Evolutionary conservation across 768 basidiomycete species (phyloP), one percentile per base, ranked within the genome.

Genomic region (Pleurotus cornucopiae): DNA sequence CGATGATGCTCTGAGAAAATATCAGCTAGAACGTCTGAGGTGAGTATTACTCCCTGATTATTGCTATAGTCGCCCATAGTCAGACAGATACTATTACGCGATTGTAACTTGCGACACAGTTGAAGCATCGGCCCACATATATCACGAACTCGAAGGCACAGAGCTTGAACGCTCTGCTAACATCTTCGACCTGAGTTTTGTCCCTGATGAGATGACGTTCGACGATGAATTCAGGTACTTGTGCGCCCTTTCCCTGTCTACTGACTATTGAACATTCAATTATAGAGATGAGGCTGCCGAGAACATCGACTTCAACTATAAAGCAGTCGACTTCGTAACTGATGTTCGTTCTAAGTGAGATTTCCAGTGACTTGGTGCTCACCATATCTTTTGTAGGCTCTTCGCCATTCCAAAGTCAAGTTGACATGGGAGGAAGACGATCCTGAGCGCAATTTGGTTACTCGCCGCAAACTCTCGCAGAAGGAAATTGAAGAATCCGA

Each of bases 371-470:
- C 43, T 23, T 34, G 47, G 21, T 57, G 12, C 37, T 38, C 34
- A 38, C 6, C 25, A 2, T 21, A 20, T 26, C 20, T 4, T 6
- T 25, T 25, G 5, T 60, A 98, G 94, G 96, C 96, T 7, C 82
- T 99, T 4, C 89, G 96, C 4, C 95, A 98, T 68, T 99, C 97
- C 12, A 97, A 94, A 76, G 96, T 98, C 58, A 97, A 92, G 65
- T 80, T 98, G 30, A 97, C 95, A 4, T 99, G 97, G 97, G 97
- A 99, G 61, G 91, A 94, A 54, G 97, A 98, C 69, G 95, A 98
- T 62, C 87, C 91, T 0, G 89, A 94, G 64, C 87, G 96, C 40
- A 80, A 78, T 56, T 84, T 84, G 44, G 63, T 94, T 48, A 92
- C 94, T 1, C 84, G 94, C 46, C 87, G 94, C 18, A 75, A 76